These are phyloP conservation scores for Piper longum DNA, from an alignment of 164 flowering plant genomes.

Conservation along the genomic window DNA sequence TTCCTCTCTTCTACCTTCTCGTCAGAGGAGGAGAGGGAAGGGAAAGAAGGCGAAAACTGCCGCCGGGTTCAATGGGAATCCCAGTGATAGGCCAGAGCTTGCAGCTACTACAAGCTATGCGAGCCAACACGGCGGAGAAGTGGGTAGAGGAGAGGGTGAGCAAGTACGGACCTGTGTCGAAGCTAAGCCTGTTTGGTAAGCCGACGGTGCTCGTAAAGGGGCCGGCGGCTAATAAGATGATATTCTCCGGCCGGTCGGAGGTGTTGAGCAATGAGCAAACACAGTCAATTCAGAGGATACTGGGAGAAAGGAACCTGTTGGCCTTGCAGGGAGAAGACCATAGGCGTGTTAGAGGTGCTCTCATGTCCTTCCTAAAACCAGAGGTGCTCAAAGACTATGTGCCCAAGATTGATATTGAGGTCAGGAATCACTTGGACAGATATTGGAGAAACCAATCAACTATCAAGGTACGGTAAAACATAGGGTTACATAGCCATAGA, in stretches of 20 bases:
- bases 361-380: conserved; percentile 17
- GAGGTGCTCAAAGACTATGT: conserved; percentile 17
- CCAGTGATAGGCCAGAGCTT: conserved; percentile 34
- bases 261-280: conserved; percentile 20
- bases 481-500: too few relatives aligned
- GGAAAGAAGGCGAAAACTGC: conserved; percentile 10
- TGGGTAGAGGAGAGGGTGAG: conserved; percentile 22
- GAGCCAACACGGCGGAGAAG: conserved; percentile 21
- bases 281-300: conserved; percentile 13
- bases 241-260: conserved; percentile 15
- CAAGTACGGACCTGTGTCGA: conserved; percentile 24
- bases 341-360: conserved; percentile 15
- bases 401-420: conserved; percentile 16
- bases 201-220: conserved; percentile 27
- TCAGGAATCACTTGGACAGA: conserved; percentile 10
- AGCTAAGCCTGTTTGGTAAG: conserved; percentile 25
- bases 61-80: conserved; percentile 31
- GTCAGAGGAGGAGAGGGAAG: conserved; percentile 2
- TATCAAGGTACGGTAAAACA: conserved; percentile 9
- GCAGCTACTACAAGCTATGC: conserved; percentile 21
- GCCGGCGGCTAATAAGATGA: conserved; percentile 29
- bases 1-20: conserved; percentile 10
- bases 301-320: conserved; percentile 17
- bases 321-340: conserved; percentile 20
- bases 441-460: conserved; percentile 10